phyloP scores from a whole-genome alignment of 202 grass and related monocot species.

The Setaria viridis region DNA sequence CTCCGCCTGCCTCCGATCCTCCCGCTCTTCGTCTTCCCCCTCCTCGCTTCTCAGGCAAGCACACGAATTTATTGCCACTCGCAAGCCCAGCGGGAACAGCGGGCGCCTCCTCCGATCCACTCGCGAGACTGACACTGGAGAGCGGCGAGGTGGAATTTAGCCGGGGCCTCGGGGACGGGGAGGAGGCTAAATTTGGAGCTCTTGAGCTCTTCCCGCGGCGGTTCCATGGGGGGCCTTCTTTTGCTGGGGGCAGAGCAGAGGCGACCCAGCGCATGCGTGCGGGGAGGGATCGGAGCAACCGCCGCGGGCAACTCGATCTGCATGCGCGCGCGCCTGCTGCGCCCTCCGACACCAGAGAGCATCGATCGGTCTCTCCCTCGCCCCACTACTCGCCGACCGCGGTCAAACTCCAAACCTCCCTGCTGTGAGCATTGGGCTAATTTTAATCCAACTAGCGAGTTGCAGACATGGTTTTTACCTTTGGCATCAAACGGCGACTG shows the following conservation, averaged over 20 bases:
- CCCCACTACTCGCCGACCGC: neutral
- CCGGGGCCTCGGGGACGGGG: neutral
- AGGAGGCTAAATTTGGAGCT: conserved; percentile 52
- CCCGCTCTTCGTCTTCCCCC: neutral
- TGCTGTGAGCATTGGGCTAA: too few relatives aligned
- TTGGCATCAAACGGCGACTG: too few relatives aligned
- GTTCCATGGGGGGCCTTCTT: conserved; percentile 37
- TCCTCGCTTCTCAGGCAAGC: neutral
- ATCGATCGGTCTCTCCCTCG: neutral
- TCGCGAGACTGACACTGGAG: neutral
- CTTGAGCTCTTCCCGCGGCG: conserved; percentile 52
- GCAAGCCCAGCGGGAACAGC: neutral
- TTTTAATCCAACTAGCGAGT: too few relatives aligned
- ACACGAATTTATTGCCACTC: neutral
- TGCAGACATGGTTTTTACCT: too few relatives aligned
- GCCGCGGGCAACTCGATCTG: neutral
- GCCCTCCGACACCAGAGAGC: neutral
- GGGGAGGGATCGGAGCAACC: conserved; percentile 14
- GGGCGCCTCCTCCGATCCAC: neutral
- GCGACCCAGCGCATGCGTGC: neutral
- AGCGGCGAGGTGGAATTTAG: neutral
- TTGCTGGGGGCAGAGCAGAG: neutral
- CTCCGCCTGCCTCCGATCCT: neutral
- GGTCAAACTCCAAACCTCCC: neutral
- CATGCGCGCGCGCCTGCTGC: neutral